Conservation (phyloP, 1,284 basidiomycete genomes). For the Cystobasidium slooffiae region DNA sequence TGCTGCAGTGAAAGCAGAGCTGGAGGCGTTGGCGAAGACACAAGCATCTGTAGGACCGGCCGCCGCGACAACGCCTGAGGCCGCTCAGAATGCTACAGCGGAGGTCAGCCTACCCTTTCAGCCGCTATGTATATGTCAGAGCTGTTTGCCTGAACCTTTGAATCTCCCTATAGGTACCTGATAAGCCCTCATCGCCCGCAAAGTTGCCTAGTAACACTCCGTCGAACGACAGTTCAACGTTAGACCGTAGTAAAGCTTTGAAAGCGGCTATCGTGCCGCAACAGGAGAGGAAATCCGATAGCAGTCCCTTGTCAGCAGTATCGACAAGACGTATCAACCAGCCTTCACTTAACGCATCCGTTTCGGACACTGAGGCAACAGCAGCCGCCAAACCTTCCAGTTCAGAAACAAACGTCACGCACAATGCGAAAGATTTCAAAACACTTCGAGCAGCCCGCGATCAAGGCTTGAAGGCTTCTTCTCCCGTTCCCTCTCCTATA, state of each 20-base stretch:
- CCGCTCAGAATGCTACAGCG: no score
- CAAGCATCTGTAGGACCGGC: background rate
- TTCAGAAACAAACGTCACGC: background rate
- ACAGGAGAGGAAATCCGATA: background rate
- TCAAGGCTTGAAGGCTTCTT: slow-evolving; percentile 8
- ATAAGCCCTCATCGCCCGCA: background rate
- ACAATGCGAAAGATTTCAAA: slow-evolving; percentile 23
- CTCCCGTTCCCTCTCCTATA: background rate
- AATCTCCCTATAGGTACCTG: no score
- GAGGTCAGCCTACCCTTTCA: no score
- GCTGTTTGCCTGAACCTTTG: no score
- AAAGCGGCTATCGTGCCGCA: slow-evolving; percentile 30
- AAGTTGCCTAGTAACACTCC: background rate
- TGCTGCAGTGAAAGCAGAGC: slow-evolving; percentile 43
- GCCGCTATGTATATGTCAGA: no score
- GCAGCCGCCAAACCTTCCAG: no score
- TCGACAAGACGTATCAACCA: slow-evolving; percentile 24
- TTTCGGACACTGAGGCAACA: background rate
- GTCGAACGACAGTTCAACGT: background rate
- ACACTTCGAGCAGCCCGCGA: slow-evolving; percentile 9
- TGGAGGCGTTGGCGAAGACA: slow-evolving; percentile 58
- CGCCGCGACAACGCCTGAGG: background rate
- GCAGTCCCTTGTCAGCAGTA: slow-evolving; percentile 17
- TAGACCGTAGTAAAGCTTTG: background rate
- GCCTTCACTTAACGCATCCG: background rate